phyloP scores from a whole-genome alignment of 768 basidiomycete species.

The Chalciporus sphaerocephalus region DNA sequence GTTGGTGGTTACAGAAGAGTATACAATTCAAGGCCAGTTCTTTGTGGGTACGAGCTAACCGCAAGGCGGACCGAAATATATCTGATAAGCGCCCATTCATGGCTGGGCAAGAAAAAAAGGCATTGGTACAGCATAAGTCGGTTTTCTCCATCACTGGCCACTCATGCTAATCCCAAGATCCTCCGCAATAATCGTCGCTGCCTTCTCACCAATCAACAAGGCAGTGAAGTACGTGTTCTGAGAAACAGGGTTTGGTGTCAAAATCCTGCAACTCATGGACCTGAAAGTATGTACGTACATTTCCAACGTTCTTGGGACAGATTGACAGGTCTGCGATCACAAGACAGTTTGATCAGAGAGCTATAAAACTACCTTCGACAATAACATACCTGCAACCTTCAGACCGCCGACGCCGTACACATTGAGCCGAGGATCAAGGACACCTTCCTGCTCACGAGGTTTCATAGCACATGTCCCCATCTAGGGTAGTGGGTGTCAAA shows the following conservation, averaged over 20 bases:
- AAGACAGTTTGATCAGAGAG: background rate
- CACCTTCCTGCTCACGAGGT: conserved; percentile 24
- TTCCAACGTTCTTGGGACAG: conserved; percentile 7
- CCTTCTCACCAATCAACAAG: conserved; percentile 17
- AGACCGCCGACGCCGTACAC: conserved; percentile 12
- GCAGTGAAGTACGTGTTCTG: conserved; percentile 17
- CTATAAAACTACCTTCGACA: no score
- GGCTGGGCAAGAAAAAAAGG: no score
- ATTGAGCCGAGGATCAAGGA: conserved; percentile 12
- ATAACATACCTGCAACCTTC: conserved; percentile 14
- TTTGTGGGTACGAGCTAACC: no score
- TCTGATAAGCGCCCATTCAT: no score
- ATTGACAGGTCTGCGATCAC: conserved; percentile 2
- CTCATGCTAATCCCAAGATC: conserved; percentile 1
- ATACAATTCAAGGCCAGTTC: no score
- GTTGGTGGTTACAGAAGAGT: no score
- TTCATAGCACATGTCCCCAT: conserved; percentile 66
- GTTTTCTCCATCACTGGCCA: background rate
- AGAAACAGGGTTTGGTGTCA: background rate
- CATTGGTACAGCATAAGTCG: no score
- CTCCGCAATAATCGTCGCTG: conserved; percentile 10
- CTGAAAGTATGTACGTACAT: background rate
- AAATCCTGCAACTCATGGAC: background rate
- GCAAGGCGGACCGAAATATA: no score
- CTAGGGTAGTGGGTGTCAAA: conserved; percentile 25